These are phyloP conservation scores for Arthrinium puccinioides DNA, from an alignment of 2,329 filamentous ascomycete genomes.

Conservation along the genomic window DNA sequence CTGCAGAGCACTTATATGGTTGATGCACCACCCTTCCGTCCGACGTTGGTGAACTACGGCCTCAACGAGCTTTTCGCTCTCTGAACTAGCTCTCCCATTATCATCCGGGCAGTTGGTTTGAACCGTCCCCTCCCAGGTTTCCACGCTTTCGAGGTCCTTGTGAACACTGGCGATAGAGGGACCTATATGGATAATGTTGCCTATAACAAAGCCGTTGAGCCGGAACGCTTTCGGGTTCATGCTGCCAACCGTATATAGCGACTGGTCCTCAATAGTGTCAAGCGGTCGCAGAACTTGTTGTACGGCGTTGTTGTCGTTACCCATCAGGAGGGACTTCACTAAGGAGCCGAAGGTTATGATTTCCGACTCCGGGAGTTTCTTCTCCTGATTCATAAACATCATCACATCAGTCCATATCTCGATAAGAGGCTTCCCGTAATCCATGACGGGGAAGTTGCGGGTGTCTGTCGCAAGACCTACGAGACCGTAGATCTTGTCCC, in stretches of 20 bases:
- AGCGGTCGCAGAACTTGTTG: constrained; percentile 2
- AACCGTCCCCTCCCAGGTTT: constrained; percentile 5
- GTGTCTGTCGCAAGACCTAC: constrained; percentile 19
- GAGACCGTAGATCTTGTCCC: constrained; percentile 23
- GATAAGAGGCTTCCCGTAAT: constrained; percentile 17
- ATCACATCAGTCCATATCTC: constrained; percentile 21
- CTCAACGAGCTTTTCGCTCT: constrained; percentile 1
- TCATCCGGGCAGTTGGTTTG: constrained; percentile 1
- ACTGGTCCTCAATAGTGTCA: too few species aligned
- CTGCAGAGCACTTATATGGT: constrained; percentile 2
- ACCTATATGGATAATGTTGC: constrained; percentile 4
- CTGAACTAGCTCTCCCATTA: constrained; percentile 2
- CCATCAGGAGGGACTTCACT: constrained; percentile 5
- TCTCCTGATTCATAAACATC: constrained; percentile 12
- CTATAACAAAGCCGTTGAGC: constrained; percentile 2
- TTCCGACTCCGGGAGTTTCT: constrained; percentile 1
- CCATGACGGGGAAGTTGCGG: constrained; percentile 16
- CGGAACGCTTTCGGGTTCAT: constrained; percentile 1
- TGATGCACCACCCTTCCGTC: constrained; percentile 1
- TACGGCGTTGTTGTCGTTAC: neutral
- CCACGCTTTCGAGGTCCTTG: neutral
- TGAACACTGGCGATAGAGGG: constrained; percentile 1
- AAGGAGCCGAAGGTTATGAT: constrained; percentile 4
- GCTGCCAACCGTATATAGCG: too few species aligned
- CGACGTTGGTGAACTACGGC: constrained; percentile 1